A percentile compares a stretch with the other conserved stretches of the same genome.
These are phyloP conservation scores for Cordyceps javanica DNA, from an alignment of 2,329 filamentous ascomycete genomes.

Conservation along the genomic window DNA sequence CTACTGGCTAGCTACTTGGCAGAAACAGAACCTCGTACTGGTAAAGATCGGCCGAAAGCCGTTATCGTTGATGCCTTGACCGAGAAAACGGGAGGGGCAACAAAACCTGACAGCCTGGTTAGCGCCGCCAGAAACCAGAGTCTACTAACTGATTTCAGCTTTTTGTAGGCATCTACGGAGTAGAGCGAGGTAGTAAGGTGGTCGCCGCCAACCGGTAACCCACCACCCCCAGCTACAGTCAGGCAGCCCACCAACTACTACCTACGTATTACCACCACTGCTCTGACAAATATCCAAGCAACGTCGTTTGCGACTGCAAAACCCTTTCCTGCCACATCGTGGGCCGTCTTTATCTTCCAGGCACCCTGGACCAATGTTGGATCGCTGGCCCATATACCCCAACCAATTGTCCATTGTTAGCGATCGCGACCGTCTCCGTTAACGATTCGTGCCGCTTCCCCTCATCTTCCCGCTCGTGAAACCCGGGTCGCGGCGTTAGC, in stretches of 20 bases:
- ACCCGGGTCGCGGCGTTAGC: not conserved
- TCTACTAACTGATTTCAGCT: no score
- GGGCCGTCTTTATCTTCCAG: not conserved
- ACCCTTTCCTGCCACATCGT: not conserved
- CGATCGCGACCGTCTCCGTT: not conserved
- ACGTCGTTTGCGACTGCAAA: not conserved
- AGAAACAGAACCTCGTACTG: not conserved
- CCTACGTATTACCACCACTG: not conserved
- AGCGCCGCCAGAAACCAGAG: not conserved
- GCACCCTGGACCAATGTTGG: not conserved
- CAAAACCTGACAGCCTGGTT: not conserved
- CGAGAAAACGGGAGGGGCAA: not conserved
- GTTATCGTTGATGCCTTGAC: not conserved
- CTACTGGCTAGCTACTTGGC: not conserved
- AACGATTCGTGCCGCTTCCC: not conserved
- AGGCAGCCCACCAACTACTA: not conserved
- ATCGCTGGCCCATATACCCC: not conserved
- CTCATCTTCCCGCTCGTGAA: not conserved
- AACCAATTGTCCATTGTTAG: not conserved
- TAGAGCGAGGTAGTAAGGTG: no score
- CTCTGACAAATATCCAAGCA: not conserved
- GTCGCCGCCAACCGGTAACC: no score
- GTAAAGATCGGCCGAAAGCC: slow-evolving; percentile 1
- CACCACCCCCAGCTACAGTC: not conserved
- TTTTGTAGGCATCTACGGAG: no score